phyloP scores from a whole-genome alignment of 2,329 filamentous ascomycete genomes.

The Botrytis byssoidea region DNA sequence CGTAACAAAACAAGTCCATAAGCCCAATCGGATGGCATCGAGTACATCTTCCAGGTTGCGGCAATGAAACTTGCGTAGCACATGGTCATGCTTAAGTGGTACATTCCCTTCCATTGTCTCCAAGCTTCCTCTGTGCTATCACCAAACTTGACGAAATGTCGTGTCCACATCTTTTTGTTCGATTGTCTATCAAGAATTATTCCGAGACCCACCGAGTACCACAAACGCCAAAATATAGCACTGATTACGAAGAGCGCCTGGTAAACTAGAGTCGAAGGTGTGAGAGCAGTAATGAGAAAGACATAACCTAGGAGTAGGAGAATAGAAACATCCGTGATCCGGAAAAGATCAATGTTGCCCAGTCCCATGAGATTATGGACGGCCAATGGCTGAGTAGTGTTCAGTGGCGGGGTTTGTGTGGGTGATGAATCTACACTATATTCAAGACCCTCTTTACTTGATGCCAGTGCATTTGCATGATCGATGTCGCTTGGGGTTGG shows the following conservation, averaged over 20 bases:
- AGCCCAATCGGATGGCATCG: constrained; percentile 78
- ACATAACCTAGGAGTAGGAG: constrained; percentile 76
- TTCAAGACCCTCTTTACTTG: constrained; percentile 40
- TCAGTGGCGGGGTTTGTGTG: constrained; percentile 32
- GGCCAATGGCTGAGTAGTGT: constrained; percentile 56
- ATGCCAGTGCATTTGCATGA: constrained; percentile 39
- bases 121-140: constrained; percentile 89
- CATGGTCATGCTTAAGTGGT: constrained; percentile 88
- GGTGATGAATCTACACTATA: constrained; percentile 24
- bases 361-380: constrained; percentile 83
- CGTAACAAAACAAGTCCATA: constrained; percentile 83
- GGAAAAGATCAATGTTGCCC: constrained; percentile 82
- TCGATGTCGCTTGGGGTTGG: constrained; percentile 38
- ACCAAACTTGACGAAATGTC: constrained; percentile 96
- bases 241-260: constrained; percentile 79
- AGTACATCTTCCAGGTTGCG: constrained; percentile 96
- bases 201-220: constrained; percentile 88
- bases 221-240: constrained; percentile 79
- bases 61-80: constrained; percentile 86
- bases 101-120: constrained; percentile 96
- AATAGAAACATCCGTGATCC: constrained; percentile 79
- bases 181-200: constrained; percentile 84
- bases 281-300: constrained; percentile 68
- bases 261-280: constrained; percentile 72
- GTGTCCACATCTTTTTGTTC: constrained; percentile 88